Evolutionary conservation across 2,329 filamentous ascomycete species (phyloP), one percentile per base, ranked within the genome.

Genomic region (Uncinocarpus reesii): DNA sequence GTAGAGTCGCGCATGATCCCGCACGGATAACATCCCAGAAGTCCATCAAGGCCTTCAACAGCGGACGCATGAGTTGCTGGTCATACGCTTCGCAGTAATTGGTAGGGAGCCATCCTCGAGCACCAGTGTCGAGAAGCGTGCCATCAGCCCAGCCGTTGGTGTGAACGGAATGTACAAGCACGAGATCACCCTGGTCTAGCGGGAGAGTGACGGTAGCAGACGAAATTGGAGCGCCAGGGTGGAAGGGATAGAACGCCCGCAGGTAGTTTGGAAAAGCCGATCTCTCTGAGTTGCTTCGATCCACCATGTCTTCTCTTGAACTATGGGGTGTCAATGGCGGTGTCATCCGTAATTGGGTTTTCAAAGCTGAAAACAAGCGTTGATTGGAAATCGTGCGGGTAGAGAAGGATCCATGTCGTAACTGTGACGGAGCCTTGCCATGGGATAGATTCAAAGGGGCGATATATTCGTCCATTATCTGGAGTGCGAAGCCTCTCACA

Each of bases 111-210:
- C 92, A 98, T 53, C 92, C 92, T 57, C 92, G 78, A 43, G 84
- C 84, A 21, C 90, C 90, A 2, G 88, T 86, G 20, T 83, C 77
- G 52, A 98, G 70, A 34, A 95, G 73, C 0, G 92, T 98, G 44
- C 92, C 92, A 65, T 98, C 92, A 26, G 92, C 92, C 92, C 92
- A 98, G 57, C 92, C 92, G 70, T 96, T 98, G 52, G 87, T 92
- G 66, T 98, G 92, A 56, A 96, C 86, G 3, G 92, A 95, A 66
- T 98, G 92, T 18, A 98, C 84, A 50, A 98, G 70, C 47, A 98
- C 83, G 42, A 98, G 79, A 60, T 98, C 92, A 51, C 92, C 92
- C 62, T 92, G 83, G 57, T 86, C 85, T 49, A 98, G 76, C 18
- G 88, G 84, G 8, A 95, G 73, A 8, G 90, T 96, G 48, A 96